Evolutionary conservation across 306 rosid species (phyloP), one percentile per base, ranked within the genome.

Genomic region (Morella rubra): DNA sequence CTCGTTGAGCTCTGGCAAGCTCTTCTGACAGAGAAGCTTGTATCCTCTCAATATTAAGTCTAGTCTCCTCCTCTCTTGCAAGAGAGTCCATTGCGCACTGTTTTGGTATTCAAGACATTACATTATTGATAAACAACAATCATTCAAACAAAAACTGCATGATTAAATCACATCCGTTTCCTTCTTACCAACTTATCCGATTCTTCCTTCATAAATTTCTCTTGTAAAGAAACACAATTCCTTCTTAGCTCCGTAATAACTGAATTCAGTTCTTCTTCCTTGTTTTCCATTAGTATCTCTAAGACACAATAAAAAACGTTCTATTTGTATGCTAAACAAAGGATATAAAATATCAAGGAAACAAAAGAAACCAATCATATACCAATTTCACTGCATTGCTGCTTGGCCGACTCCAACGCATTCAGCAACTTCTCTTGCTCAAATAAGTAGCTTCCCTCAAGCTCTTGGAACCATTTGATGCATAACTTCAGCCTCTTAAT

Each of bases 401-500:
- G 83, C 89, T 89, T 91, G 11, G 96, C 82, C 32, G 89, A 79
- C 40, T 90, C 93, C 82, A 92, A 76, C 69, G 89, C 85, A 76
- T 65, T 89, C 79, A 83, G 89, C 52, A 95, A 56, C 80, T 80
- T 90, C 73, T 89, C 93, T 56, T 89, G 97, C 91, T 90, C 99
- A 2, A 91, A 79, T 24, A 93, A 83, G 83, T 90, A 95, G 87
- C 87, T 87, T 47, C 79, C 72, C 76, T 95, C 97, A 55, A 92
- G 90, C 71, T 95, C 99, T 92, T 95, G 99, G 78, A 95, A 92
- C 99, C 99, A 95, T 77, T 85, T 95, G 83, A 95, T 83, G 85
- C 97, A 93, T 73, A 90, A 83, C 79, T 92, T 95, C 62, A 95
- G 93, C 93, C 93, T 92, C 78, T 84, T 95, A 62, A 95, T 92